Evolutionary conservation across 140 eudicot species (phyloP).

Genomic region (Oenanthe javanica): DNA sequence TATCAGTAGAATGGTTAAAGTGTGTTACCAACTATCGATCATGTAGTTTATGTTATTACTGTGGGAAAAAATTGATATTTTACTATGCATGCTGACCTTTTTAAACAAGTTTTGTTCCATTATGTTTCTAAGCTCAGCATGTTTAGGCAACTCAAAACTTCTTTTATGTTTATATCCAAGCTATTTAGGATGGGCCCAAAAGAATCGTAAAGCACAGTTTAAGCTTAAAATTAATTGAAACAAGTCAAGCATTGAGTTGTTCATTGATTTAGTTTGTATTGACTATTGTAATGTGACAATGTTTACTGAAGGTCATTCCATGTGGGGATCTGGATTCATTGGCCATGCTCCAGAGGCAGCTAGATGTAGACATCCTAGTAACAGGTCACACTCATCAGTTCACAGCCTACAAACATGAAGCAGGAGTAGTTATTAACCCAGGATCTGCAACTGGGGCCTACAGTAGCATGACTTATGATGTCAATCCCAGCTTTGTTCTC

Average conservation of each 20-base stretch:
- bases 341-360: slow-evolving; percentile 95
- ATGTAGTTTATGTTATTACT: too few species aligned
- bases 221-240: too few species aligned
- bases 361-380: slow-evolving; percentile 90
- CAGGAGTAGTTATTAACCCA: slow-evolving; percentile 93
- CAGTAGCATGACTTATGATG: slow-evolving; percentile 90
- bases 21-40: too few species aligned
- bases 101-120: too few species aligned
- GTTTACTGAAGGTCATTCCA: slow-evolving; percentile 64
- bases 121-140: not conserved
- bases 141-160: too few species aligned
- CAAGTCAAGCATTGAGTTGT: too few species aligned
- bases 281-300: not conserved
- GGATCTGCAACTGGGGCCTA: slow-evolving; percentile 98
- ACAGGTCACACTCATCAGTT: slow-evolving; percentile 95
- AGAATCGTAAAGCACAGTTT: not conserved
- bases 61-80: too few species aligned
- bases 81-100: too few species aligned
- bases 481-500: slow-evolving; percentile 94
- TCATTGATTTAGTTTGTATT: not conserved
- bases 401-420: slow-evolving; percentile 96
- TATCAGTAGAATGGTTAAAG: too few species aligned
- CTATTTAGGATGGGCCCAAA: not conserved
- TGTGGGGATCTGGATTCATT: slow-evolving; percentile 95
- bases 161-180: not conserved